Evolutionary conservation across 345 rosid species (phyloP).

Genomic region (Heritiera littoralis): DNA sequence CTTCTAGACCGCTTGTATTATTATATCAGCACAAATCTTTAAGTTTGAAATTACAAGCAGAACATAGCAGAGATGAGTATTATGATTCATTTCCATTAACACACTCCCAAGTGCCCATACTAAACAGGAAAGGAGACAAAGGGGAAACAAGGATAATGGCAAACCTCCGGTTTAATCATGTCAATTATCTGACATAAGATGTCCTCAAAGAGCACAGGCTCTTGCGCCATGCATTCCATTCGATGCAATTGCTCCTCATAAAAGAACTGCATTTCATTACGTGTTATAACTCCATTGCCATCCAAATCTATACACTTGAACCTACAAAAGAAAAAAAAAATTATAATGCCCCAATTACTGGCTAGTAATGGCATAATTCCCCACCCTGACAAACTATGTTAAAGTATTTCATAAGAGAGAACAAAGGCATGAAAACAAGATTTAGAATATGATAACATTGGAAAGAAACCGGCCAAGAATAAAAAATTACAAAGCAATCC

Average conservation of each 20-base stretch:
- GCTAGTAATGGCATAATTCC: background rate
- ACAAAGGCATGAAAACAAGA: background rate
- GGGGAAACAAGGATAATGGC: background rate
- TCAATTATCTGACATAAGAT: constrained; percentile 92
- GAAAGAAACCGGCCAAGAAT: constrained; percentile 5
- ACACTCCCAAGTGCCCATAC: background rate
- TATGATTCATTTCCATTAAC: background rate
- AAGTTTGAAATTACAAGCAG: background rate
- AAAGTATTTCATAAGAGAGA: background rate
- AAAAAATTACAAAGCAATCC: background rate
- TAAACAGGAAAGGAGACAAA: background rate
- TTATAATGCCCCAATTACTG: constrained; percentile 17
- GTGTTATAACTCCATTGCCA: constrained; percentile 79
- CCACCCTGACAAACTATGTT: background rate
- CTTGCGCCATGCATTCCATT: constrained; percentile 99
- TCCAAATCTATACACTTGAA: constrained; percentile 97
- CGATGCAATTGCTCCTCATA: constrained; percentile 97
- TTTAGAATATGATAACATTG: background rate
- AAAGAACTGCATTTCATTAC: constrained; percentile 25
- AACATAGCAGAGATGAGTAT: background rate
- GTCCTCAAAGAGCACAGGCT: constrained; percentile 94
- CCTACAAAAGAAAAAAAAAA: constrained; percentile 45
- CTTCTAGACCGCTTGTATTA: constrained; percentile 10
- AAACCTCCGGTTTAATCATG: constrained; percentile 92
- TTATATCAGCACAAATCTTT: background rate